Base-by-base conservation (phyloP, 2,329 filamentous ascomycete genomes). In the Aspergillus unguis region DNA sequence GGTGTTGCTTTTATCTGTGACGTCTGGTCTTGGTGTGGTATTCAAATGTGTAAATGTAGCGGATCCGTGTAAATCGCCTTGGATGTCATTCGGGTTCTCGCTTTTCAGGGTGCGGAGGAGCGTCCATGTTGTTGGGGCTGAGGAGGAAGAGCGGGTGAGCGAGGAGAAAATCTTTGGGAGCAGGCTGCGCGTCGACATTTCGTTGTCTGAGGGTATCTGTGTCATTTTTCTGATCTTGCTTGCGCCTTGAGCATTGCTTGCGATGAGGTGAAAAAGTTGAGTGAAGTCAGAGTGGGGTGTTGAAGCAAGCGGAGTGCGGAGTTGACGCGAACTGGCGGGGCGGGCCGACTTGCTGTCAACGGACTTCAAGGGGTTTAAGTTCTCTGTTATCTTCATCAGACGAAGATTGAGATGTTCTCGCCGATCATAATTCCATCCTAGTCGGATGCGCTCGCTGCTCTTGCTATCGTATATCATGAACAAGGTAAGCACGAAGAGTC, bases 91-190 rank as follows among this genome's bases (percentile, higher is more conserved):
- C 7, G 69, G 63, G 51, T 76, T 72, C 29, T 69, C 66, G 59
- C 72, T 75, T 46, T 68, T 65, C 11, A 76, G 66, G 36, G 62
- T 71, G 36, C 73, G 71, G 33, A 62, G 66, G 28, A 75, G 62
- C 11, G 60, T 48, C 72, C 73, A 75, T 11, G 43, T 62, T 61
- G 6, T 28, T 7, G 38, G 25, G 25, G 58, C 55, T 38, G 54
- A 45, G 57, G 40, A 62, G 52, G 29, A 3, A 3, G 48, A 53
- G 26, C 55, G 61, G 48, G 58, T 50, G 26, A 47, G 44, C 23
- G 44, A 46, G n/a, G 33, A 38, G n/a, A 38, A 25, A 6, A 47
- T 38, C n/a, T 33, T 38, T 32, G 11, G 7, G 26, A 29, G 40
- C 17, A 26, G 28, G 36, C 23, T 27, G 25, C 38, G 38, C 10